Base-by-base conservation (phyloP, 176 grass and related monocot genomes). In the Avena insularis region DNA sequence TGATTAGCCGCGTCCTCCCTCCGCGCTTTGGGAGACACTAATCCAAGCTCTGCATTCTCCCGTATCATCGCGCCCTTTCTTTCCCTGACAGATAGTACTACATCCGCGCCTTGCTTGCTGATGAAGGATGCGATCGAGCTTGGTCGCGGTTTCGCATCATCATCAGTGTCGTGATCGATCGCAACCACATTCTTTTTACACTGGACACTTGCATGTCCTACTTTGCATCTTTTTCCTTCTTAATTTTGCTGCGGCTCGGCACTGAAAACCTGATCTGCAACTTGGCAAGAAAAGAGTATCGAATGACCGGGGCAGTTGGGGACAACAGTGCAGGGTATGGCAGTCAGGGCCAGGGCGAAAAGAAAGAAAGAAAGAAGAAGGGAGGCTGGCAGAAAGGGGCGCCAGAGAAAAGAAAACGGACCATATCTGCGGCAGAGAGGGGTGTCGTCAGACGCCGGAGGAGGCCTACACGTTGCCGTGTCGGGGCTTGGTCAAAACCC, bases 391-490 rank as follows among this genome's bases (percentile, higher is more conserved):
- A 25, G 60, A 63, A 66, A 21, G 49, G 2, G 29, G 12, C 7
- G 35, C 27, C 7, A 21, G 20, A 13, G 20, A 49, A 9, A 9
- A 54, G 14, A 11, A 1, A 23, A 47, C 1, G 27, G 3, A 71
- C 35, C 65, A 16, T 43, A 76, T 67, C 48, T 73, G 1, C 23
- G 43, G 78, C 76, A 29, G 36, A 6, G 6, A 12, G 38, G 65
- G 67, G 8, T 12, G 15, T 55, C 53, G 25, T 43, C 11, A 38
- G 36, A 6, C 38, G 38, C 38, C 38, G 38, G 38, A 40, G 65
- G 66, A 70, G 48, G 64, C 45, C 67, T 46, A 83, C 87, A 88
- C 81, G 81, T 84, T 14, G 66, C 55, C 17, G 12, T 89, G 88
- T 75, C 82, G 58, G 54, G 29, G 4, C 14, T 16, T 9, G 54